Base-by-base conservation (phyloP, 2,329 filamentous ascomycete genomes). In the Venturia effusa region DNA sequence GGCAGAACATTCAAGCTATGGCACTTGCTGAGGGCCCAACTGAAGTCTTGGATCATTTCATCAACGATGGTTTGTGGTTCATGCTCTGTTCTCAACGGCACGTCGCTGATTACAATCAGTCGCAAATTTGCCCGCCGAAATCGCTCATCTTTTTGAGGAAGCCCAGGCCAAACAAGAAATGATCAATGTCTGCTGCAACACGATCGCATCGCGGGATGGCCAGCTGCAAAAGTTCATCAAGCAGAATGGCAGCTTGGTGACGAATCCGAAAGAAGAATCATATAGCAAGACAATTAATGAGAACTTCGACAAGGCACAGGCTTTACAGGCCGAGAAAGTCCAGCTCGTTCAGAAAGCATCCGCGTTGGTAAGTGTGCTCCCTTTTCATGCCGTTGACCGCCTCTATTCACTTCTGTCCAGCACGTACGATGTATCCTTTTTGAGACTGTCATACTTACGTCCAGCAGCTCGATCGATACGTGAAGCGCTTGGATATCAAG, bases 161-260 rank as follows among this genome's bases (percentile, higher is more conserved):
- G 89, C 93, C 67, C 81, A 86, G 71, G 87, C 89, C 72, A 93
- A 92, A 74, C 90, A 95, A 73, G 82, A 84, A 61, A 81, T 85
- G 67, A 88, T 90, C 68, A 80, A 84, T 71, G 86, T 90, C 59
- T 87, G 87, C 72, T 79, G 87, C 65, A 81, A 84, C 66, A 81
- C 83, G 67, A 90, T 92, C 71, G 83, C 85, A 48, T 85, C 88
- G 65, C 86, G 87, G 68, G 90, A 95, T 71, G 81, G 76, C 62
- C 86, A 86, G 71, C 85, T 94, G 48, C 90, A 95, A 72, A 90
- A 89, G 75, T 92, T 86, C 80, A 90, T 93, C 73, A 89, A 89
- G 70, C 77, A 83, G 22, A 88, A 93, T 68, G 88, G 88, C 67
- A 89, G 88, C 70, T 84, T 90, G 69, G 81, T 86, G 61, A 79